A percentile compares a stretch with the other conserved stretches of the same genome.
Evolutionary conservation across 345 rosid genomes (phyloP).

Genomic region (Heritiera littoralis): DNA sequence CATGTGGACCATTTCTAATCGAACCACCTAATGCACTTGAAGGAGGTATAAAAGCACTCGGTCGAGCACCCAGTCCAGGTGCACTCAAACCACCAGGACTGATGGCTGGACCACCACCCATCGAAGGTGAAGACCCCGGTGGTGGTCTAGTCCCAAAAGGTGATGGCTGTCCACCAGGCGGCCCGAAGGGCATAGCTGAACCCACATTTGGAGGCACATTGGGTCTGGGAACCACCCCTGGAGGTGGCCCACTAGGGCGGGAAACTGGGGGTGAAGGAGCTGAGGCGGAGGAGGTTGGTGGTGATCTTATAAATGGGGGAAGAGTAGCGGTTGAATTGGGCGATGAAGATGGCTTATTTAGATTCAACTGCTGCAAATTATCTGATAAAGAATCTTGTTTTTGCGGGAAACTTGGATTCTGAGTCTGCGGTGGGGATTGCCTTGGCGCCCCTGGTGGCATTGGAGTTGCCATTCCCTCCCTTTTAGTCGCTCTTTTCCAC

Average conservation of each 20-base stretch:
- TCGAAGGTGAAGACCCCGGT: slow-evolving; percentile 43
- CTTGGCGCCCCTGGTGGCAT: slow-evolving; percentile 74
- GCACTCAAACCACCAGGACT: slow-evolving; percentile 26
- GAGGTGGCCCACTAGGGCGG: slow-evolving; percentile 50
- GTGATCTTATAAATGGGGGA: slow-evolving; percentile 47
- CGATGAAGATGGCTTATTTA: slow-evolving; percentile 35
- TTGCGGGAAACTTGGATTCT: slow-evolving; percentile 41
- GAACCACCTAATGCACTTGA: slow-evolving; percentile 11
- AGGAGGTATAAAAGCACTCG: slow-evolving; percentile 28
- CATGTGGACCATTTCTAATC: slow-evolving; percentile 8
- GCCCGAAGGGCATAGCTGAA: slow-evolving; percentile 9
- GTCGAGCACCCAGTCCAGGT: slow-evolving; percentile 20
- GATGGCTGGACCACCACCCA: slow-evolving; percentile 25
- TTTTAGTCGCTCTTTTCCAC: slow-evolving; percentile 5
- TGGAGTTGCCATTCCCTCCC: slow-evolving; percentile 49
- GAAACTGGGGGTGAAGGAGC: slow-evolving; percentile 43
- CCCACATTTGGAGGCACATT: slow-evolving; percentile 26
- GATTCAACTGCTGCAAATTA: slow-evolving; percentile 53
- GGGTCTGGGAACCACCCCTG: slow-evolving; percentile 38
- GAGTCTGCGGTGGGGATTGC: slow-evolving; percentile 43
- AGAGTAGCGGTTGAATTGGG: slow-evolving; percentile 46
- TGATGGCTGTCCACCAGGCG: slow-evolving; percentile 41
- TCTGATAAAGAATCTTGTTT: slow-evolving; percentile 42
- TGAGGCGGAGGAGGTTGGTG: slow-evolving; percentile 27
- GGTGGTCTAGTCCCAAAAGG: slow-evolving; percentile 49